phyloP scores from a whole-genome alignment of 495 filamentous ascomycete genomes.

The Tuber borchii region DNA sequence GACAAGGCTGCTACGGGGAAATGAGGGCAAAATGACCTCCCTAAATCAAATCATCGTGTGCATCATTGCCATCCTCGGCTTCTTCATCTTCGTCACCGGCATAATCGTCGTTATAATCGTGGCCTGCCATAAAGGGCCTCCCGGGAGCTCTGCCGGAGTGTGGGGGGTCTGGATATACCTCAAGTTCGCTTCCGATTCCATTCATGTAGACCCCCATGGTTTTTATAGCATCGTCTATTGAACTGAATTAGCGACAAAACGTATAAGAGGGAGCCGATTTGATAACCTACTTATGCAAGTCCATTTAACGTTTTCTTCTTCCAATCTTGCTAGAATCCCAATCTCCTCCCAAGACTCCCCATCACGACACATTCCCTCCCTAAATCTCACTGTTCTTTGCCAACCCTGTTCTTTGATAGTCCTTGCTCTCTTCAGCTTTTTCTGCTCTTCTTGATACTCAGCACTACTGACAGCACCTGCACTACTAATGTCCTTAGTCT shows the following conservation, averaged over 20 bases:
- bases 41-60: neutral
- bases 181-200: neutral
- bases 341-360: slow-evolving; percentile 34
- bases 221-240: neutral
- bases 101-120: neutral
- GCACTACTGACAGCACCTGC: slow-evolving; percentile 25
- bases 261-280: neutral
- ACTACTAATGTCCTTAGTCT: slow-evolving; percentile 14
- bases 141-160: neutral
- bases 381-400: slow-evolving; percentile 18
- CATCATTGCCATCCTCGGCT: neutral
- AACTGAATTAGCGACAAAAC: neutral
- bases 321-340: slow-evolving; percentile 26
- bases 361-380: slow-evolving; percentile 25
- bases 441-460: slow-evolving; percentile 39
- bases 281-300: slow-evolving; percentile 28
- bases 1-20: neutral
- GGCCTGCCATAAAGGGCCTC: neutral
- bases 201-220: neutral
- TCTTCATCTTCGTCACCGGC: neutral
- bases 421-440: slow-evolving; percentile 23
- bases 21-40: neutral
- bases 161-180: neutral
- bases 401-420: slow-evolving; percentile 27
- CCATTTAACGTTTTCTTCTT: slow-evolving; percentile 30